These are phyloP conservation scores for Boletus subcaerulescens DNA, from an alignment of 768 basidiomycete species.

Conservation along the genomic window DNA sequence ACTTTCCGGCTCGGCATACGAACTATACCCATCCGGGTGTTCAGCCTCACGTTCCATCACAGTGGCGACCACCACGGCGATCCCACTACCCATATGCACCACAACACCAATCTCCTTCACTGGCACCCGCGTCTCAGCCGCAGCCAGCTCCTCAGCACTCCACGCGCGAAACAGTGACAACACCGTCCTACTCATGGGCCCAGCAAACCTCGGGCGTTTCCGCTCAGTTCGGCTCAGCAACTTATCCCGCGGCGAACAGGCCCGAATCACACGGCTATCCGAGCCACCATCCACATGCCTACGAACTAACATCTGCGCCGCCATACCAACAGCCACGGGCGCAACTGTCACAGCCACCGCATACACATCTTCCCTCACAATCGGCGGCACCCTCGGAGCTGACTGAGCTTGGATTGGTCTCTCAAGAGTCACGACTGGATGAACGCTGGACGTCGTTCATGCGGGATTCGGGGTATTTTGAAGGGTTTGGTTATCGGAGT, in stretches of 20 bases:
- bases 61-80: conserved; percentile 29
- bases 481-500: conserved; percentile 30
- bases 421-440: conserved; percentile 52
- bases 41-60: conserved; percentile 11
- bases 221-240: conserved; percentile 3
- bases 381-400: conserved; percentile 40
- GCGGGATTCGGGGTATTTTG: conserved; percentile 51
- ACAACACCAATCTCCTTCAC: conserved; percentile 12
- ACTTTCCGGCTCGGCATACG: background rate
- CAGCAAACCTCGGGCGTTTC: conserved; percentile 2
- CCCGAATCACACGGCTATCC: conserved; percentile 8
- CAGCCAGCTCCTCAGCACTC: conserved; percentile 11
- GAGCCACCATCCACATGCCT: conserved; percentile 17
- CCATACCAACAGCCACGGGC: conserved; percentile 2
- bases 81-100: conserved; percentile 28
- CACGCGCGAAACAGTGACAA: conserved; percentile 17
- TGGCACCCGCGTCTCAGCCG: conserved; percentile 1
- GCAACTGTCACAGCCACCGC: conserved; percentile 7
- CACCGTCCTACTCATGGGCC: conserved; percentile 18
- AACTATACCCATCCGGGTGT: conserved; percentile 7
- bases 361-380: background rate
- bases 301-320: conserved; percentile 10
- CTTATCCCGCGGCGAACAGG: conserved; percentile 10
- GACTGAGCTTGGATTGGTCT: conserved; percentile 58
- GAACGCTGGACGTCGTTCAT: conserved; percentile 63